A percentile compares a stretch with the other conserved stretches of the same genome.
Conservation (phyloP, 306 rosid species). For the Potentilla sterilis region DNA sequence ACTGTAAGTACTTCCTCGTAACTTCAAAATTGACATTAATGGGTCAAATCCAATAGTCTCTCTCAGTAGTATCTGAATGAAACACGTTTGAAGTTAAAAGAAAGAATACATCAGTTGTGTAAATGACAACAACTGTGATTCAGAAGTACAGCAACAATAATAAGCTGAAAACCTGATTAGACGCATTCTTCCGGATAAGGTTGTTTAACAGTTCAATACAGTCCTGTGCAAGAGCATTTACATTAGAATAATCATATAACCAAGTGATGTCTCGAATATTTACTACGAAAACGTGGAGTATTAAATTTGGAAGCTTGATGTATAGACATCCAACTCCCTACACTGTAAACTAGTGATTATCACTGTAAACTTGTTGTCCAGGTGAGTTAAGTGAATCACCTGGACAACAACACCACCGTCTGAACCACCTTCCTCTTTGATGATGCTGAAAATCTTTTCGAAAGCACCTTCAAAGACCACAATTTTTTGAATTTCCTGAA, state of each 20-base stretch:
- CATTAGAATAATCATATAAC: slow-evolving; percentile 23
- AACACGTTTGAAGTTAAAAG: slow-evolving; percentile 19
- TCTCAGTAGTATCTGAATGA: slow-evolving; percentile 71
- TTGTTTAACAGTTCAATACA: slow-evolving; percentile 86
- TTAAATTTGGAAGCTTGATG: not conserved
- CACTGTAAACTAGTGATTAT: slow-evolving; percentile 9
- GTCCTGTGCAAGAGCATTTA: slow-evolving; percentile 54
- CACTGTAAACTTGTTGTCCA: too few relatives aligned
- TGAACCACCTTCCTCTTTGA: slow-evolving; percentile 88
- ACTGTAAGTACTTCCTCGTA: slow-evolving; percentile 65
- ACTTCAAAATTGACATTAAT: slow-evolving; percentile 68
- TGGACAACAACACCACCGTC: slow-evolving; percentile 99
- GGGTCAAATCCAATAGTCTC: slow-evolving; percentile 89
- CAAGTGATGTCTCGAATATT: slow-evolving; percentile 1
- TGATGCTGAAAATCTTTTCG: slow-evolving; percentile 89
- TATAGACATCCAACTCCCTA: not conserved
- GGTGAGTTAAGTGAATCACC: slow-evolving; percentile 44
- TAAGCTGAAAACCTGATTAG: slow-evolving; percentile 76
- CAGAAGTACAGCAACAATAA: slow-evolving; percentile 6
- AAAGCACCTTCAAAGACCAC: slow-evolving; percentile 96
- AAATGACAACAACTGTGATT: not conserved
- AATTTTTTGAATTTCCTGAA: slow-evolving; percentile 96
- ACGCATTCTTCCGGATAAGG: slow-evolving; percentile 63
- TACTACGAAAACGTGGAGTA: not conserved
- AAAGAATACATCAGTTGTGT: slow-evolving; percentile 21